phyloP scores from a whole-genome alignment of 2,329 filamentous ascomycete genomes.

The Fusarium papillatum region DNA sequence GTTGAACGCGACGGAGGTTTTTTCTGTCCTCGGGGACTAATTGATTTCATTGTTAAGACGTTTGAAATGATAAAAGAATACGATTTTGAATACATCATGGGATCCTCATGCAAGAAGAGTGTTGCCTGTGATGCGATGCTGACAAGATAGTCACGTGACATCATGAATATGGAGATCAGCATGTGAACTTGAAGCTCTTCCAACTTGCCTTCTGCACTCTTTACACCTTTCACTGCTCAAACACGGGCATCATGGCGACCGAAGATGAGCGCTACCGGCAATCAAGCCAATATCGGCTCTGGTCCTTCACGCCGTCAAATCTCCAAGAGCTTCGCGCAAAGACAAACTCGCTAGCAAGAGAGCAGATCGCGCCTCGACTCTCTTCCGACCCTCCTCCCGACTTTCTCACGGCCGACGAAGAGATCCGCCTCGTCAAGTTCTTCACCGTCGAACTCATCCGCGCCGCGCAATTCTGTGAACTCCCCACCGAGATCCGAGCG shows the following conservation, averaged over 20 bases:
- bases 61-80: neutral
- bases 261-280: conserved; percentile 94
- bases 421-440: conserved; percentile 84
- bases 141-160: conserved; percentile 29
- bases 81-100: neutral
- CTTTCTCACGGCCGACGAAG: conserved; percentile 87
- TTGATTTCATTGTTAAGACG: conserved; percentile 24
- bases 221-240: neutral
- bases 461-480: conserved; percentile 66
- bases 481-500: conserved; percentile 64
- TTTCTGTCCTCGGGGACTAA: conserved; percentile 29
- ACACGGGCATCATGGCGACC: conserved; percentile 69
- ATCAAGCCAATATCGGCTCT: conserved; percentile 91
- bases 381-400: conserved; percentile 73
- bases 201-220: neutral
- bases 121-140: neutral
- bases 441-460: conserved; percentile 74
- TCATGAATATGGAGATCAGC: neutral
- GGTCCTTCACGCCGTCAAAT: conserved; percentile 87
- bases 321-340: conserved; percentile 80
- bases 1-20: conserved; percentile 30
- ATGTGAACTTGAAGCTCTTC: neutral
- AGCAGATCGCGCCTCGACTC: conserved; percentile 71
- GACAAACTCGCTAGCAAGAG: conserved; percentile 81
- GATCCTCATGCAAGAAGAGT: neutral